Conservation (phyloP, 371 early-diverging fungal species). For the Modicella reniformis region DNA sequence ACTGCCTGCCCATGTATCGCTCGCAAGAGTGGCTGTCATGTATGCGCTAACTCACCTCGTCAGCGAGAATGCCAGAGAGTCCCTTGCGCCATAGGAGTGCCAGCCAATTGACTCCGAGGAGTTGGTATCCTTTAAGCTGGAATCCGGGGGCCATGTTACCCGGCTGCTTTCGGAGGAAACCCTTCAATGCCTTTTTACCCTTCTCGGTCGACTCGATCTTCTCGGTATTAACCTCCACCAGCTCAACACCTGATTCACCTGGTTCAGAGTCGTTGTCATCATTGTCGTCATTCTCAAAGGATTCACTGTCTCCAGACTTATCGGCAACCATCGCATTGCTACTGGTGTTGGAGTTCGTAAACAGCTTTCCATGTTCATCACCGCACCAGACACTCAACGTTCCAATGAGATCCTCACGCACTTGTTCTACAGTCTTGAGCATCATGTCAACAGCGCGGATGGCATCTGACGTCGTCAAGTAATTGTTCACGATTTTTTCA, state of each 20-base stretch:
- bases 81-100: slow-evolving; percentile 79
- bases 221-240: slow-evolving; percentile 35
- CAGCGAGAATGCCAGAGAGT: slow-evolving; percentile 89
- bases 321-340: not conserved
- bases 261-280: slow-evolving; percentile 27
- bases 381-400: slow-evolving; percentile 67
- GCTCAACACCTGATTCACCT: slow-evolving; percentile 31
- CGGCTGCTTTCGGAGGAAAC: slow-evolving; percentile 67
- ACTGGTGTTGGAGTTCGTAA: slow-evolving; percentile 19
- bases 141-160: slow-evolving; percentile 62
- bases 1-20: not conserved
- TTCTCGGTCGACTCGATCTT: slow-evolving; percentile 31
- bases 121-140: slow-evolving; percentile 88
- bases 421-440: slow-evolving; percentile 69
- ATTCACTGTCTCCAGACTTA: not conserved
- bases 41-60: slow-evolving; percentile 63
- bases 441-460: slow-evolving; percentile 79
- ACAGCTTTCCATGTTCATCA: slow-evolving; percentile 35
- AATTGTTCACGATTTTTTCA: slow-evolving; percentile 66
- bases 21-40: not conserved
- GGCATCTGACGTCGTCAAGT: slow-evolving; percentile 73
- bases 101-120: slow-evolving; percentile 95
- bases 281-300: slow-evolving; percentile 1
- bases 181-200: slow-evolving; percentile 58
- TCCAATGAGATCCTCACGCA: slow-evolving; percentile 62